phyloP scores from a whole-genome alignment of 768 basidiomycete genomes.

The Leccinum uliginosum region DNA sequence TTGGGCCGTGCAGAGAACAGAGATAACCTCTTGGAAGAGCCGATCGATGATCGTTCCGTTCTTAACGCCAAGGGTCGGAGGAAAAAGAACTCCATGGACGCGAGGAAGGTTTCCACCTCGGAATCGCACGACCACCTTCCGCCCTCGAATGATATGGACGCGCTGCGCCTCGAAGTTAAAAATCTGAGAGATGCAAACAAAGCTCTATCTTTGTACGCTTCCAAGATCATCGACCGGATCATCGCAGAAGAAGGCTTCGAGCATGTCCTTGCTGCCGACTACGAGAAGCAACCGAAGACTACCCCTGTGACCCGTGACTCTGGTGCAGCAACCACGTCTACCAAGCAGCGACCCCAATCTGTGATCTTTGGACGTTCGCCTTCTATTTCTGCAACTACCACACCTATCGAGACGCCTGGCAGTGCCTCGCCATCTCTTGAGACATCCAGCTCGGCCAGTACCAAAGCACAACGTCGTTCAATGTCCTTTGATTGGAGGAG shows the following conservation, averaged over 20 bases:
- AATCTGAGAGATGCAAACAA: conserved; percentile 94
- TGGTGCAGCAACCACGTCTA: conserved; percentile 7
- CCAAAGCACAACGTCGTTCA: conserved; percentile 62
- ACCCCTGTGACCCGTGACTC: conserved; percentile 28
- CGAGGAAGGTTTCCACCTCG: conserved; percentile 31
- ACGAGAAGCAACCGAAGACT: conserved; percentile 58
- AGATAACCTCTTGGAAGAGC: conserved; percentile 60
- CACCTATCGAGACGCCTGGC: conserved; percentile 26
- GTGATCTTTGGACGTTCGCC: conserved; percentile 41
- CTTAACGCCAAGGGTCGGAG: conserved; percentile 46
- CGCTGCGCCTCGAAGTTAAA: conserved; percentile 84
- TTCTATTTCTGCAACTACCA: conserved; percentile 36
- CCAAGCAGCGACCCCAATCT: conserved; percentile 60
- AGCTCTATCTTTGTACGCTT: conserved; percentile 90
- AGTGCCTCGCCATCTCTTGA: conserved; percentile 19
- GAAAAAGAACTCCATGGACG: conserved; percentile 30
- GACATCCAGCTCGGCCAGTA: conserved; percentile 19
- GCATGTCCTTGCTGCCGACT: conserved; percentile 92
- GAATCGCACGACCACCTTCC: conserved; percentile 41
- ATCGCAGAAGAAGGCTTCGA: conserved; percentile 96
- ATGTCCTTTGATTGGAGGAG: conserved; percentile 82
- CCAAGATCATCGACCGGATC: conserved; percentile 97
- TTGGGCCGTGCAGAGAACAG: conserved; percentile 90
- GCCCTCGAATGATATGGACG: conserved; percentile 59
- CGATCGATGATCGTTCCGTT: conserved; percentile 46